A percentile compares a stretch with the other conserved stretches of the same genome.
These are phyloP conservation scores for Cryphonectria carpinicola DNA, from an alignment of 2,329 filamentous ascomycete species.

Conservation along the genomic window DNA sequence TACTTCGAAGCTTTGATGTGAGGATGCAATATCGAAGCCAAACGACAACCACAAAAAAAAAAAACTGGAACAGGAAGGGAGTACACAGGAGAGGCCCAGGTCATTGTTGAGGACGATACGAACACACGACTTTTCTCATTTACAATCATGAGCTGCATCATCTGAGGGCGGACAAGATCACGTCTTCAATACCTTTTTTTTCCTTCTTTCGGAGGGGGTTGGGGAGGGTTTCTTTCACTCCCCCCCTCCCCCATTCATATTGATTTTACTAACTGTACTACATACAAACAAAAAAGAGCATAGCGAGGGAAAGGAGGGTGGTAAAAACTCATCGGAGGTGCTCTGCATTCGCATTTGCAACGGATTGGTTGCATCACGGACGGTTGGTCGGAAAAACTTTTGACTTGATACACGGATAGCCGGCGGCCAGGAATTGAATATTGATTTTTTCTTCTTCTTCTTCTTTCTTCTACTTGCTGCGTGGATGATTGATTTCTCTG, in stretches of 20 bases:
- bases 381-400: not conserved
- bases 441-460: not conserved
- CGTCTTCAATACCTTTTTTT: not conserved
- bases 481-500: not conserved
- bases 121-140: not conserved
- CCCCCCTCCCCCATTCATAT: no score
- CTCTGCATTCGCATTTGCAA: constrained; percentile 5
- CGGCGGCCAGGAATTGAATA: not conserved
- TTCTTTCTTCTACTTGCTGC: not conserved
- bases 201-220: not conserved
- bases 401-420: constrained; percentile 9
- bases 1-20: not conserved
- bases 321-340: not conserved
- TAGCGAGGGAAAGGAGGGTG: not conserved
- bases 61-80: not conserved
- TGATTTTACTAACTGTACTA: not conserved
- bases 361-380: not conserved
- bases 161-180: not conserved
- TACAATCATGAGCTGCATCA: not conserved
- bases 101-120: not conserved
- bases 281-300: not conserved
- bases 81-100: not conserved
- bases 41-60: not conserved
- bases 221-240: no score
- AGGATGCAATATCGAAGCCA: not conserved